Evolutionary conservation across 495 filamentous ascomycete genomes (phyloP), one percentile per base, ranked within the genome.

Genomic region (Penicillium alfredii): DNA sequence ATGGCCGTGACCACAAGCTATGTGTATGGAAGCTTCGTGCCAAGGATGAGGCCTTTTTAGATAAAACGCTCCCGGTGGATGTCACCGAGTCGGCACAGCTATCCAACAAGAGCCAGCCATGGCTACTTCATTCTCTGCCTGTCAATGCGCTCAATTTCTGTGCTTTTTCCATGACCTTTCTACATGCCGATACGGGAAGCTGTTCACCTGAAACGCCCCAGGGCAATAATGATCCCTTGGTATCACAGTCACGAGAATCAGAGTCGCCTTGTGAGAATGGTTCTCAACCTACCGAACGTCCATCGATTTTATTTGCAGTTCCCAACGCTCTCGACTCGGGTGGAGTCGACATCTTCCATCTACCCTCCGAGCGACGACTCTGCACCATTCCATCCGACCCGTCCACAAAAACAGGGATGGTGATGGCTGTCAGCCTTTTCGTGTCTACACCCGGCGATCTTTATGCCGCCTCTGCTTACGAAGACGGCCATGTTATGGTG

Each of bases 81-180:
- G 52, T 12, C 38, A 47, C n/a, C 35, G 66, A 45, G 54, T 43
- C 34, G 11, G 27, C 30, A 4, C 35, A 47, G 34, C 31, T 38
- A 27, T 30, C 44, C 9, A 33, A 43, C 30, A 29, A 49, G 34
- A 69, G 66, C 14, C 74, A 84, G 53, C 92, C 92, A 10, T 94
- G 88, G 88, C 62, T 97, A 4, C 61, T 95, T 21, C 77, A 93
- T 67, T 75, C 84, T 20, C 58, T 98, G 4, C 66, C 82, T 18
- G 86, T 97, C 25, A 96, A 95, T 55, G 86, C 92, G 10, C 73
- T 97, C 58, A 98, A 96, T 58, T 98, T 97, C 54, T 98, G 92
- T 47, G 78, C 86, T 1, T 98, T 98, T 55, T 76, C 84, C 3
- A 75, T 78, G 47, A 37, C 51, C 2, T 55, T 48, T 10, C 19